Base-by-base conservation (phyloP, 2,329 filamentous ascomycete species). In the Alternaria brassicae region DNA sequence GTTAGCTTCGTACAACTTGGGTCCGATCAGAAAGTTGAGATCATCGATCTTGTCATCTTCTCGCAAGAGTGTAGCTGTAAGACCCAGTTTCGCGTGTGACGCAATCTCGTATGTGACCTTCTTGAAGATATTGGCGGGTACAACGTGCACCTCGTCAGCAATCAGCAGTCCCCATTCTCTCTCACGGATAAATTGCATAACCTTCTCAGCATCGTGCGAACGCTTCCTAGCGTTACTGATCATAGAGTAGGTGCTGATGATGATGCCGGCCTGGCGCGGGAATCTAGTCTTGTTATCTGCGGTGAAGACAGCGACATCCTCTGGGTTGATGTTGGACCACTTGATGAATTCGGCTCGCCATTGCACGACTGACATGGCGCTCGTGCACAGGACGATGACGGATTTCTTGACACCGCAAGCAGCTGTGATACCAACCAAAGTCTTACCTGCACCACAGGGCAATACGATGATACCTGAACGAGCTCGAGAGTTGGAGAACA, bases 31-130 rank as follows among this genome's bases (percentile, higher is more conserved):
- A 75, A 98, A 99, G 77, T 99, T 99, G 44, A 99, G 80, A 82
- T 98, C 93, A 25, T 91, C 92, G 74, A 99, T 99, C 81, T 98
- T 98, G 83, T 99, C 94, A 72, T 99, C 95, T 79, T 99, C 95
- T 82, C 95, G 88, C 15, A 99, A 87, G 10, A 99, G 82, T 0
- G 95, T 99, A 0, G 95, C 95, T 0, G 95, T 99, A 37, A 99
- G 82, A 6, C 95, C 95, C 7, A 99, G 86, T 78, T 99, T 99
- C 10, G 93, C 92, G 77, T 99, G 95, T 1, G 93, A 92, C 72
- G 96, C 96, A 78, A 99, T 96, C 3, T 90, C 89, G 44, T 91
- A 92, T 2, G 93, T 97, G 66, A 98, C 95, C 68, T 92, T 93
- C 76, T 95, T 86, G 81, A 99, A 99, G 80, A 98, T 97, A 62